phyloP scores from a whole-genome alignment of 164 flowering plant genomes.

The Hamamelis virginiana region DNA sequence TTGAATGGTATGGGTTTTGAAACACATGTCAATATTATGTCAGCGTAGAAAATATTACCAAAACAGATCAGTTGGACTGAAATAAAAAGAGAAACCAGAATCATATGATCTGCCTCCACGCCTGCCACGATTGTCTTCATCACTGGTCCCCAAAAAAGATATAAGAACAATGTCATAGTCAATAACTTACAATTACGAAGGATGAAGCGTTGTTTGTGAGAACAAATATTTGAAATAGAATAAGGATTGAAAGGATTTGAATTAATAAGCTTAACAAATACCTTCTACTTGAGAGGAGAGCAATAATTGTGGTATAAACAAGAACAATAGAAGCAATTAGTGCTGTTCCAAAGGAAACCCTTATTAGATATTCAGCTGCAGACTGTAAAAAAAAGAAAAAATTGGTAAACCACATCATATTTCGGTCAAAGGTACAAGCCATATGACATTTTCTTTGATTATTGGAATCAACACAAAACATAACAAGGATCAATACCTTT shows the following conservation, averaged over 20 bases:
- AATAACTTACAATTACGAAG: neutral
- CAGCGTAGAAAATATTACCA: conserved; percentile 50
- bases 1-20: neutral
- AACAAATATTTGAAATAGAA: neutral
- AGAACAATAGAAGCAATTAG: conserved; percentile 88
- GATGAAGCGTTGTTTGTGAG: neutral
- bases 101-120: conserved; percentile 78
- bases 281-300: conserved; percentile 77
- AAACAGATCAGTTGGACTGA: conserved; percentile 71
- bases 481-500: conserved; percentile 52
- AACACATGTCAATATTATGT: neutral
- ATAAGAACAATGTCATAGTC: neutral
- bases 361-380: conserved; percentile 67
- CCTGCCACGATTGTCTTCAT: conserved; percentile 86
- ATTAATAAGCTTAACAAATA: conserved; percentile 23
- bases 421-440: conserved; percentile 2
- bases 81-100: conserved; percentile 59
- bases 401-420: neutral
- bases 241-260: neutral
- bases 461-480: neutral
- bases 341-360: conserved; percentile 94
- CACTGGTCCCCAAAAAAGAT: conserved; percentile 43
- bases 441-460: neutral
- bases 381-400: conserved; percentile 45
- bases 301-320: conserved; percentile 87